Percentiles rank a stretch among this genome's conserved stretches.
Conservation (phyloP, 2,329 filamentous ascomycete genomes). For the Emergomyces orientalis region DNA sequence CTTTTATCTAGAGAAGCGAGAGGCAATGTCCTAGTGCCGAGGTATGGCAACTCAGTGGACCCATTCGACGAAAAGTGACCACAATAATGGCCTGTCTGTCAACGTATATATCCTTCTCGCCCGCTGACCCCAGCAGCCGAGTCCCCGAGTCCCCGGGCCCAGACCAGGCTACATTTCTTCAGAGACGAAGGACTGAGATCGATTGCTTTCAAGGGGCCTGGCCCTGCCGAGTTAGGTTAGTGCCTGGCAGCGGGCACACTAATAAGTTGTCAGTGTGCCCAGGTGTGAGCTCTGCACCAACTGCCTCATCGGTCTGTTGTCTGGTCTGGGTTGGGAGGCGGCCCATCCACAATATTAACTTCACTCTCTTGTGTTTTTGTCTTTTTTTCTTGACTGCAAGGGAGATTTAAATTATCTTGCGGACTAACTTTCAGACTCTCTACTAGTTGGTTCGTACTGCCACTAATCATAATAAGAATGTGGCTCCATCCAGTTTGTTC, state of each 20-base stretch:
- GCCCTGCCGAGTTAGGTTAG: neutral
- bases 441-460: neutral
- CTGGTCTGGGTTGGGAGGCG: neutral
- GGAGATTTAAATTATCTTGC: neutral
- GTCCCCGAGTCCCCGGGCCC: neutral
- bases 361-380: neutral
- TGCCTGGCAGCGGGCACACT: too few species aligned
- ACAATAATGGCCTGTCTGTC: neutral
- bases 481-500: neutral
- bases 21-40: too few species aligned
- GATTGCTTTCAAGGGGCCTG: neutral
- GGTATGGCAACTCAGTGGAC: neutral
- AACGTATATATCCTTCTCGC: neutral
- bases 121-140: neutral
- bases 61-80: neutral
- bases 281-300: too few species aligned
- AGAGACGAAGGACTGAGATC: neutral
- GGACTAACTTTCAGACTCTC: neutral
- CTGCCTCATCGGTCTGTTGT: neutral
- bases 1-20: neutral
- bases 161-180: neutral
- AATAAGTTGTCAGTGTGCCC: too few species aligned
- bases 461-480: neutral
- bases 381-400: neutral
- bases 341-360: neutral